A percentile compares a stretch with the other conserved stretches of the same genome.
Conservation (phyloP, 2,329 filamentous ascomycete genomes). For the Fonsecaea multimorphosa region DNA sequence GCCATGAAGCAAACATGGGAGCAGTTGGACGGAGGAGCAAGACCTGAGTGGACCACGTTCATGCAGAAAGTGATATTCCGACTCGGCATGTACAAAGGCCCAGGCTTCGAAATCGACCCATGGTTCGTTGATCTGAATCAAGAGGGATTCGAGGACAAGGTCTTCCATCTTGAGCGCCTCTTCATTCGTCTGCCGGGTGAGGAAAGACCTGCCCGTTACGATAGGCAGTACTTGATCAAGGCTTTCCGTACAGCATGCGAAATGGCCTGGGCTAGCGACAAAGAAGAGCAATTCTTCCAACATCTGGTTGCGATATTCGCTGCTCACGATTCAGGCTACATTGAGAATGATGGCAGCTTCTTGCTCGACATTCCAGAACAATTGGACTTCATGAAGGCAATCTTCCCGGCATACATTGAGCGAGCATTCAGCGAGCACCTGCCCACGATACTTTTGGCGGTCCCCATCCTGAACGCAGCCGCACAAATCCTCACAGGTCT, state of each 20-base stretch:
- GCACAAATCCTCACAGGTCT: conserved; percentile 15
- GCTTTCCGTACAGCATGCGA: conserved; percentile 23
- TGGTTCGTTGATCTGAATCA: conserved; percentile 22
- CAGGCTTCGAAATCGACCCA: conserved; percentile 23
- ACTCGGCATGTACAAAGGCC: conserved; percentile 27
- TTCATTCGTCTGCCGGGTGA: conserved; percentile 18
- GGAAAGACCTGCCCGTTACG: not conserved
- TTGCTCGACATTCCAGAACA: conserved; percentile 29
- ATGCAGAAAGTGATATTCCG: conserved; percentile 29
- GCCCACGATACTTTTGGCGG: conserved; percentile 13
- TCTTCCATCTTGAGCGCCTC: conserved; percentile 21
- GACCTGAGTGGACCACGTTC: conserved; percentile 26
- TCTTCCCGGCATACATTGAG: conserved; percentile 32
- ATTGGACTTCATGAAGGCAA: conserved; percentile 30
- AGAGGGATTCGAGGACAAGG: conserved; percentile 13
- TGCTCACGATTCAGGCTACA: conserved; percentile 19
- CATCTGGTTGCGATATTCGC: conserved; percentile 20
- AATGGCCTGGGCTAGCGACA: conserved; percentile 10
- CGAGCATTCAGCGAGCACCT: conserved; percentile 10
- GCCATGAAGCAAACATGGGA: conserved; percentile 28
- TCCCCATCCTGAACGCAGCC: conserved; percentile 14
- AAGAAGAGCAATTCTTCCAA: conserved; percentile 7
- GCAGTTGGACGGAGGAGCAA: conserved; percentile 3
- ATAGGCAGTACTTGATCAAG: conserved; percentile 11
- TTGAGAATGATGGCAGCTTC: conserved; percentile 27